Evolutionary conservation across 2,329 filamentous ascomycete species (phyloP), one percentile per base, ranked within the genome.

Genomic region (Ophiostoma sp.): DNA sequence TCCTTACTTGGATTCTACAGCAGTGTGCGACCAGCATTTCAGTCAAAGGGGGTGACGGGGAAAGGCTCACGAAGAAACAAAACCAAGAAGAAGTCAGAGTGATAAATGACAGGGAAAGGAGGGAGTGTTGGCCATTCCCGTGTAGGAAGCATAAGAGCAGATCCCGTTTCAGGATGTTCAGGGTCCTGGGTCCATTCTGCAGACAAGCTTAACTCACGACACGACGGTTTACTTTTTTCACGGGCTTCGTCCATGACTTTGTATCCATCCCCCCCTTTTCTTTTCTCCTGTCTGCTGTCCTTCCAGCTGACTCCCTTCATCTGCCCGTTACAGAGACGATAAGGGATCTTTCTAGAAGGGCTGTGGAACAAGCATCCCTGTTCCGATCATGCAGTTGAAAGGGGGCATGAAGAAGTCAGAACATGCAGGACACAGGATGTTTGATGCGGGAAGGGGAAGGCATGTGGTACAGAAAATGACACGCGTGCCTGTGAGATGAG

Each of bases 331-430:
- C 49, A 42, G 41, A 42, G 27, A 65, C 45, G 14, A 68, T 65
- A 60, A 47, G 49, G 67, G 64, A 64, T 68, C n/a, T 55, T 69
- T 69, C 68, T 69, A 67, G 68, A 69, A 69, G 40, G 49, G 64
- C 18, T 60, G 65, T 49, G 27, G 65, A 66, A 66, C 36, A 63
- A 63, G 65, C 45, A 69, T 65, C 68, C 68, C 52, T 69, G 65
- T 66, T 47, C 52, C 44, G 68, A 66, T 69, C 58, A 69, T 69
- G 64, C 65, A 49, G 60, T 42, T n/a, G n/a, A 60, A 40, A 45
- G 41, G 18, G 40, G 58, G 44, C 12, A 38, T 42, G 27, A 58
- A 66, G 65, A 38, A 9, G 16, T 27, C 27, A 27, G 27, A 27
- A 27, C 27, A 27, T 18, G 49, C 8, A 9, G 18, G 63, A 47